A percentile compares a stretch with the other conserved stretches of the same genome.
phyloP scores from a whole-genome alignment of 805 yeast genomes.

The Candida schatavii region DNA sequence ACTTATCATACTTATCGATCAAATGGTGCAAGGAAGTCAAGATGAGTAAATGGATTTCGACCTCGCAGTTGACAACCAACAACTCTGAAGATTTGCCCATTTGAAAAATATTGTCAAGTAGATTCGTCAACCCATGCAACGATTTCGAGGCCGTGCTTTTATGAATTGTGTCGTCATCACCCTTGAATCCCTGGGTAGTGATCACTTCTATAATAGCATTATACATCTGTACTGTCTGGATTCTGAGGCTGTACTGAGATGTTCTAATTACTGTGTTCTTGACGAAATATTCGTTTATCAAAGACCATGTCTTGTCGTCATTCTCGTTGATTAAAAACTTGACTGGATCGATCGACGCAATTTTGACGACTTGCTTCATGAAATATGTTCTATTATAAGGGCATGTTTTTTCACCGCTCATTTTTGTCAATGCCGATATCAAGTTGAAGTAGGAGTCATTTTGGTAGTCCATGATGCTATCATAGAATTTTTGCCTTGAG shows the following conservation, averaged over 20 bases:
- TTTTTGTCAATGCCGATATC: constrained; percentile 42
- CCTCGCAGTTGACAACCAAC: constrained; percentile 53
- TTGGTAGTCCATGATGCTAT: constrained; percentile 57
- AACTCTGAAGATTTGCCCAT: constrained; percentile 40
- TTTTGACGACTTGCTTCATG: constrained; percentile 49
- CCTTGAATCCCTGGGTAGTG: constrained; percentile 39
- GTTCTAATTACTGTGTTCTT: constrained; percentile 43
- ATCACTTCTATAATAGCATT: constrained; percentile 46
- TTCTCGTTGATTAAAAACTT: constrained; percentile 44
- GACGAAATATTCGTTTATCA: constrained; percentile 45
- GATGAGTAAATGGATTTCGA: constrained; percentile 61
- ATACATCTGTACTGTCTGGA: constrained; percentile 49
- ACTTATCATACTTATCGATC: constrained; percentile 74
- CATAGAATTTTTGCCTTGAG: constrained; percentile 59
- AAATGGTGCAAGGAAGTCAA: constrained; percentile 66
- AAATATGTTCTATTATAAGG: constrained; percentile 56
- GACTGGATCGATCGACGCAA: constrained; percentile 49
- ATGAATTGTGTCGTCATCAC: constrained; percentile 15
- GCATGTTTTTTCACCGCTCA: constrained; percentile 33
- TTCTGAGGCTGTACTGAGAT: constrained; percentile 41
- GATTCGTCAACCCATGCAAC: constrained; percentile 45
- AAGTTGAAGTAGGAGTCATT: constrained; percentile 48
- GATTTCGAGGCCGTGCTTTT: constrained; percentile 45
- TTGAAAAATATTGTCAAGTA: constrained; percentile 41
- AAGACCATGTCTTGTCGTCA: constrained; percentile 45